Percentiles rank a stretch among this genome's conserved stretches.
Conservation (phyloP, 192 early-diverging fungal genomes). For the Geosiphon pyriformis region DNA sequence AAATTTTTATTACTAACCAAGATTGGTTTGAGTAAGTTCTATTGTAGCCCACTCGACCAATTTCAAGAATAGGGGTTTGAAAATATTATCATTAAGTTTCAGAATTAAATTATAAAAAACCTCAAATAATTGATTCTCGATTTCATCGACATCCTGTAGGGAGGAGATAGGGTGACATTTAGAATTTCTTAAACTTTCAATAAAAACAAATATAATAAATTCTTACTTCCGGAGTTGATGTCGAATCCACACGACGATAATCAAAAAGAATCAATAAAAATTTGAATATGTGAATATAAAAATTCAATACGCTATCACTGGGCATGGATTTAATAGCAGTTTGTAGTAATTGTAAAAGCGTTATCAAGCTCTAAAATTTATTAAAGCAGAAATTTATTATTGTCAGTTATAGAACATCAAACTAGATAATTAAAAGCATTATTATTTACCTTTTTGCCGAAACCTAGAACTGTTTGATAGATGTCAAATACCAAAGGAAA, state of each 20-base stretch:
- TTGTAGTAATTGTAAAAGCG: slow-evolving; percentile 64
- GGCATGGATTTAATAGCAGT: slow-evolving; percentile 60
- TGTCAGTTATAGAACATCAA: too few species aligned
- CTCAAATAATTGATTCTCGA: slow-evolving; percentile 65
- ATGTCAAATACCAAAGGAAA: slow-evolving; percentile 55
- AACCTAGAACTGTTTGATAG: slow-evolving; percentile 42
- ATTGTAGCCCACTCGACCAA: slow-evolving; percentile 71
- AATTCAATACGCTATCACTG: slow-evolving; percentile 56
- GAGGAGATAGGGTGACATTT: neutral
- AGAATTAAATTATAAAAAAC: slow-evolving; percentile 79
- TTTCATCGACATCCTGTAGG: slow-evolving; percentile 37
- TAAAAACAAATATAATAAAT: too few species aligned
- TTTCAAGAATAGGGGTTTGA: slow-evolving; percentile 91
- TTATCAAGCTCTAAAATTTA: slow-evolving; percentile 44
- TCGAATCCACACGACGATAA: slow-evolving; percentile 39
- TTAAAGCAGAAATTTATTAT: too few species aligned
- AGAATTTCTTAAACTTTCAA: too few species aligned
- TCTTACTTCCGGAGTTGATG: slow-evolving; percentile 23
- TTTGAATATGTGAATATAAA: slow-evolving; percentile 78
- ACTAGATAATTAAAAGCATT: too few species aligned
- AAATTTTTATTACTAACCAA: too few species aligned
- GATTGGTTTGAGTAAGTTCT: slow-evolving; percentile 40
- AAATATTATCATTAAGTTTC: slow-evolving; percentile 91
- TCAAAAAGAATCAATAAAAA: slow-evolving; percentile 74
- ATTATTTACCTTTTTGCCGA: slow-evolving; percentile 51